Conservation (phyloP, 2,329 filamentous ascomycete species). For the Atkinsonella hypoxylon region DNA sequence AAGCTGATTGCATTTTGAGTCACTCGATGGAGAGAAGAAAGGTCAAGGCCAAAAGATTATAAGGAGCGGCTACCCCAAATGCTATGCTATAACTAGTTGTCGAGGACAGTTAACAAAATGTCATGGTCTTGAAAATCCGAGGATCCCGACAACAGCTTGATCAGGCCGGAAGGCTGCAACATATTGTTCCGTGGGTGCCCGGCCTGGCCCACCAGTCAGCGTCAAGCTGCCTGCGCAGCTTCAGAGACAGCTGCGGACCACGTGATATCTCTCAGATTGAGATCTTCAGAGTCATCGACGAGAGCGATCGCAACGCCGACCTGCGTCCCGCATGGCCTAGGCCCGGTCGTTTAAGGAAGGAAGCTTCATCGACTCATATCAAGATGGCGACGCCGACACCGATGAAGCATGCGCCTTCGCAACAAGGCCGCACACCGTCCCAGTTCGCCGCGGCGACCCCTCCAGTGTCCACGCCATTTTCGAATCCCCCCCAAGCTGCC, state of each 20-base stretch:
- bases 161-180: not conserved
- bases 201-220: not conserved
- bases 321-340: too few relatives aligned
- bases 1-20: constrained; percentile 7
- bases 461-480: constrained; percentile 56
- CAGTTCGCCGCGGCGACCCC: constrained; percentile 46
- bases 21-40: not conserved
- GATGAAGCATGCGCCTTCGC: constrained; percentile 32
- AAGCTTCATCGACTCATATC: not conserved
- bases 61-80: too few relatives aligned
- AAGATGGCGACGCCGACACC: constrained; percentile 38
- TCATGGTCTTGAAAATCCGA: not conserved
- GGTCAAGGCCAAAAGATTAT: too few relatives aligned
- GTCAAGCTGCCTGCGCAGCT: not conserved
- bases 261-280: not conserved
- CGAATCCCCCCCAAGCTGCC: constrained; percentile 41
- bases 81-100: too few relatives aligned
- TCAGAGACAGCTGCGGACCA: not conserved
- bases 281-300: not conserved
- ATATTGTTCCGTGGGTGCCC: not conserved
- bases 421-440: constrained; percentile 34
- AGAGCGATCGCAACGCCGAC: not conserved
- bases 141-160: not conserved
- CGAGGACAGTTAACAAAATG: not conserved
- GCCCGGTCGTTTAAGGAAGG: too few relatives aligned